phyloP scores from a whole-genome alignment of 2,329 filamentous ascomycete species.

The Talaromyces sp. region DNA sequence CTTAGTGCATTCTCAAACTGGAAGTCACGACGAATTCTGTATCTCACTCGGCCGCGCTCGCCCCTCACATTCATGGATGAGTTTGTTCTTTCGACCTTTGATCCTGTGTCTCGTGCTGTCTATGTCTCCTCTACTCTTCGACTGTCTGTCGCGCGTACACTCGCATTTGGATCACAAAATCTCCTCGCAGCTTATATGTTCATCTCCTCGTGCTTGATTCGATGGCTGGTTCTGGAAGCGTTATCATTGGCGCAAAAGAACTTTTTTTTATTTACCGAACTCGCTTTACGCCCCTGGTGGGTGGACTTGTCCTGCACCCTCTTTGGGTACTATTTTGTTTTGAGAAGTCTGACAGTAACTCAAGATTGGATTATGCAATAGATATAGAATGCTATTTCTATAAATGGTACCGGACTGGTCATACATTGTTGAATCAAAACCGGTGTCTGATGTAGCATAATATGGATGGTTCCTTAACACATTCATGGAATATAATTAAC shows the following conservation, averaged over 20 bases:
- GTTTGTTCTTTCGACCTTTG: neutral
- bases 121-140: neutral
- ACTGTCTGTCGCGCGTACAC: neutral
- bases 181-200: neutral
- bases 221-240: neutral
- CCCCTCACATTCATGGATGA: neutral
- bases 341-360: neutral
- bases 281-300: neutral
- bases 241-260: neutral
- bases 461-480: neutral
- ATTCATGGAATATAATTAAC: neutral
- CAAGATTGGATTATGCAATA: neutral
- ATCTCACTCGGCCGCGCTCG: neutral
- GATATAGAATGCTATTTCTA: neutral
- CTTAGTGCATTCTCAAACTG: neutral
- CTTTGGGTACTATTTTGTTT: neutral
- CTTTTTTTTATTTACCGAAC: neutral
- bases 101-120: neutral
- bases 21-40: neutral
- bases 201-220: neutral
- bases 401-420: neutral
- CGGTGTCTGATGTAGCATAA: neutral
- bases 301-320: neutral
- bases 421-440: neutral
- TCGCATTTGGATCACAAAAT: neutral